These are phyloP conservation scores for Lotus japonicus DNA, from an alignment of 306 rosid genomes.

Conservation along the genomic window DNA sequence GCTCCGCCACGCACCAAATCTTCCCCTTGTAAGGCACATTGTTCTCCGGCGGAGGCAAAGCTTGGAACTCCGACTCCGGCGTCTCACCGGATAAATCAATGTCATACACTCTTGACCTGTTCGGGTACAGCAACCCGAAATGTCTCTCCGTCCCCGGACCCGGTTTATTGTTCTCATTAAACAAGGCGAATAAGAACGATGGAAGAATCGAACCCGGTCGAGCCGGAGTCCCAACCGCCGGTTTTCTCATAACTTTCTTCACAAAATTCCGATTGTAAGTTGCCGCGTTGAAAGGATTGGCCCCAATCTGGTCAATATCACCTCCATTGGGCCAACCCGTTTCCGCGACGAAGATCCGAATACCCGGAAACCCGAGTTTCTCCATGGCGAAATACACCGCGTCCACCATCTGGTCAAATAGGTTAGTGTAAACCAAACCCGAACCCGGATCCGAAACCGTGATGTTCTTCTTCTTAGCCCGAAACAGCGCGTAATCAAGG, in stretches of 20 bases:
- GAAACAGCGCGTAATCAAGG: conserved; percentile 53
- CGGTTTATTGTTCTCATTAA: conserved; percentile 65
- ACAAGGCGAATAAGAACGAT: conserved; percentile 60
- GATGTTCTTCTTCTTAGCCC: conserved; percentile 21
- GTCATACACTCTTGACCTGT: conserved; percentile 42
- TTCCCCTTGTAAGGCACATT: conserved; percentile 34
- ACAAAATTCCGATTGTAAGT: conserved; percentile 63
- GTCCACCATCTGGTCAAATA: conserved; percentile 90
- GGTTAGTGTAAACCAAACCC: conserved; percentile 52
- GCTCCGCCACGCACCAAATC: conserved; percentile 67
- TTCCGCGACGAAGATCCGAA: conserved; percentile 67
- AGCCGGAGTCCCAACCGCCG: conserved; percentile 68
- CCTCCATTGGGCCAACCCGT: conserved; percentile 97
- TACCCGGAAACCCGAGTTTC: conserved; percentile 52
- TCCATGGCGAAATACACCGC: conserved; percentile 72
- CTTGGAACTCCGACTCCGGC: conserved; percentile 27
- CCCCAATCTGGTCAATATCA: conserved; percentile 64
- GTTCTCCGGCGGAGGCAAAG: conserved; percentile 48
- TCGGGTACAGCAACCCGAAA: conserved; percentile 70
- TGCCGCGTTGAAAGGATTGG: conserved; percentile 69
- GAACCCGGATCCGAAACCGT: conserved; percentile 54
- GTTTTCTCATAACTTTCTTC: conserved; percentile 43
- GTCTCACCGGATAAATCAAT: conserved; percentile 60
- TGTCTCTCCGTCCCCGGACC: conserved; percentile 81
- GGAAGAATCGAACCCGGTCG: conserved; percentile 60